Evolutionary conservation across 305 asterid species (phyloP).

Genomic region (Fraxinus platypoda): DNA sequence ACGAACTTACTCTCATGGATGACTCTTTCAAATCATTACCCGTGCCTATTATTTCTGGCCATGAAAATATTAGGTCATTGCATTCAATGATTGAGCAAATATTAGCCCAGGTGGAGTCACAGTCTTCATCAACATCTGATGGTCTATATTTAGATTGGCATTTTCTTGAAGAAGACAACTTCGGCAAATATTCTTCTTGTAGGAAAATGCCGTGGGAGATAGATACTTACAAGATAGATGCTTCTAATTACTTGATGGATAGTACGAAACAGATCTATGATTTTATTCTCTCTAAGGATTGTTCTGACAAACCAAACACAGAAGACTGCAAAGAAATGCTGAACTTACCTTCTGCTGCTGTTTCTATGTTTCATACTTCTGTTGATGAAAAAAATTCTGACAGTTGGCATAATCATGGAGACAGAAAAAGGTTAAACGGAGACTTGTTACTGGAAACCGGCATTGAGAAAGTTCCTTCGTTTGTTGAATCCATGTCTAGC

Average conservation of each 20-base stretch:
- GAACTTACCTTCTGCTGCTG: conserved; percentile 36
- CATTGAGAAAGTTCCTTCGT: conserved; percentile 38
- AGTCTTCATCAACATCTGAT: conserved; percentile 70
- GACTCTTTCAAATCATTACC: conserved; percentile 82
- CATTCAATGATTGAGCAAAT: conserved; percentile 48
- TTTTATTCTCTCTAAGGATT: conserved; percentile 63
- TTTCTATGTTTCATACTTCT: conserved; percentile 32
- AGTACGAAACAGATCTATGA: conserved; percentile 44
- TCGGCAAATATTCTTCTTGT: conserved; percentile 42
- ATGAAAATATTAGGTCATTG: conserved; percentile 40
- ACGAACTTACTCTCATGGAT: conserved; percentile 78
- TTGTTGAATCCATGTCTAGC: conserved; percentile 62
- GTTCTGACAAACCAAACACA: conserved; percentile 31
- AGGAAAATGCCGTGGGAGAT: conserved; percentile 51
- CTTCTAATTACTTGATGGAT: conserved; percentile 40
- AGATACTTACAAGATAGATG: conserved; percentile 45
- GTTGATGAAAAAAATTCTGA: conserved; percentile 38
- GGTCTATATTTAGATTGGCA: conserved; percentile 87
- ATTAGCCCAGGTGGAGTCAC: conserved; percentile 55
- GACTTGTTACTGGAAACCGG: conserved; percentile 36
- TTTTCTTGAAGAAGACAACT: conserved; percentile 60
- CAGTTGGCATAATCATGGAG: conserved; percentile 36
- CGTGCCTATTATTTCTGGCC: conserved; percentile 67
- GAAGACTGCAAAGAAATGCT: conserved; percentile 47
- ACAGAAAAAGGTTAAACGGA: conserved; percentile 29